Evolutionary conservation across 2,329 filamentous ascomycete genomes (phyloP).

Genomic region (Fusarium chuoi): DNA sequence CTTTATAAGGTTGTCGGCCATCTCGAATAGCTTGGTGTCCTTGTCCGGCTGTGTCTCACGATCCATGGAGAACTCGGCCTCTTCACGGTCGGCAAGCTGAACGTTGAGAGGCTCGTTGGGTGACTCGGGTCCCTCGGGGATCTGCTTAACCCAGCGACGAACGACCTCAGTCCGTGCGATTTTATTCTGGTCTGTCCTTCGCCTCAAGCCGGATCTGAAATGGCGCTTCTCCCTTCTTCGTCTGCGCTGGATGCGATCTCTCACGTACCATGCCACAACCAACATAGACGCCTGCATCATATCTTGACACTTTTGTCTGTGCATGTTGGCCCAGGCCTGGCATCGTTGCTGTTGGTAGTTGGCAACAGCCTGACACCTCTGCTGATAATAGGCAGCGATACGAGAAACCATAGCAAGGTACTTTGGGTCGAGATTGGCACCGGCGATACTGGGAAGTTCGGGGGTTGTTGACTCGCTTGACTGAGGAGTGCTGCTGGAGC

Average conservation of each 20-base stretch:
- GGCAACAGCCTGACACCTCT: conserved; percentile 58
- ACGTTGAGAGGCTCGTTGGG: conserved; percentile 44
- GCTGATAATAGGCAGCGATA: conserved; percentile 61
- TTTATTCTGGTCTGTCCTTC: conserved; percentile 49
- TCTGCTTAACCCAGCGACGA: conserved; percentile 55
- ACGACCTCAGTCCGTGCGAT: conserved; percentile 54
- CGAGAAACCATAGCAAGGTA: conserved; percentile 59
- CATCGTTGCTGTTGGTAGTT: conserved; percentile 60
- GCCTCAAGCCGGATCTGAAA: conserved; percentile 54
- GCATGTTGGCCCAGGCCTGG: conserved; percentile 58
- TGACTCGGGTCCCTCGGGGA: conserved; percentile 50
- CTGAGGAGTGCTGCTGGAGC: conserved; percentile 29
- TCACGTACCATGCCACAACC: conserved; percentile 61
- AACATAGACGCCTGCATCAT: conserved; percentile 61
- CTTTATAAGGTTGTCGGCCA: conserved; percentile 60
- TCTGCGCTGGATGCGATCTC: conserved; percentile 58
- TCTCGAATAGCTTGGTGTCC: conserved; percentile 55
- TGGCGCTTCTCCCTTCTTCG: conserved; percentile 54
- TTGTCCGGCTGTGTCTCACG: conserved; percentile 53
- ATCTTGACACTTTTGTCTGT: conserved; percentile 60
- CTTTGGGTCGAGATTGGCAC: conserved; percentile 52
- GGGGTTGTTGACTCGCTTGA: conserved; percentile 36
- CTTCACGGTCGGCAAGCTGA: conserved; percentile 50
- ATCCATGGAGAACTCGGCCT: conserved; percentile 55
- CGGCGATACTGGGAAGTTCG: conserved; percentile 35